These are phyloP conservation scores for Malassezia slooffiae DNA, from an alignment of 1,284 basidiomycete genomes.

Conservation along the genomic window DNA sequence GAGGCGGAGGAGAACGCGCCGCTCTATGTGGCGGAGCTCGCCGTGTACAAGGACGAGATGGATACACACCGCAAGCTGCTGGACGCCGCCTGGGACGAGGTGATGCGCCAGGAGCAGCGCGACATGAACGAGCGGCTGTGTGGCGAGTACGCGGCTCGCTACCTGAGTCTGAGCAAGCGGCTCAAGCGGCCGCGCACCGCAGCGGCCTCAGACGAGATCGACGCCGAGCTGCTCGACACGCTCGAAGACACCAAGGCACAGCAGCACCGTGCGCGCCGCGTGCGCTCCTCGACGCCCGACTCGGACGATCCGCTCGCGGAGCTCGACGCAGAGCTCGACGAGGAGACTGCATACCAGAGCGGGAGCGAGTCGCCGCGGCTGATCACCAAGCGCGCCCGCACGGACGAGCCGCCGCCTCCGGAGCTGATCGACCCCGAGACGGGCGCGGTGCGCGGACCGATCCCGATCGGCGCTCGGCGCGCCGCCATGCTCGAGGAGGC, in stretches of 20 bases:
- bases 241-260: conserved; percentile 20
- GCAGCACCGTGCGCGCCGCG: background rate
- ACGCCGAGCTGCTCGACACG: conserved; percentile 37
- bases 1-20: conserved; percentile 34
- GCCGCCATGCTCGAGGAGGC: conserved; percentile 39
- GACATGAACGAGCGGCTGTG: conserved; percentile 27
- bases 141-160: conserved; percentile 27
- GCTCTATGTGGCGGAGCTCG: conserved; percentile 28
- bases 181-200: conserved; percentile 2
- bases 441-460: conserved; percentile 22
- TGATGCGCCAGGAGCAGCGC: conserved; percentile 19
- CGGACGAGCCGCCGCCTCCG: conserved; percentile 13
- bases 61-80: conserved; percentile 22
- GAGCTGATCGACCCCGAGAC: conserved; percentile 15
- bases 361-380: too few relatives aligned
- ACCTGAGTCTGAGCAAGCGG: conserved; percentile 23
- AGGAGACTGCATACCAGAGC: too few relatives aligned
- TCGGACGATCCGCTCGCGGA: conserved; percentile 21
- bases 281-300: conserved; percentile 3
- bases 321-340: conserved; percentile 16
- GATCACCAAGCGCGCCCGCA: background rate
- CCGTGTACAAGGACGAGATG: conserved; percentile 26
- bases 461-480: conserved; percentile 31
- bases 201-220: conserved; percentile 27
- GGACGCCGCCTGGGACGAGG: conserved; percentile 21